These are phyloP conservation scores for Stemphylium lycopersici DNA, from an alignment of 2,329 filamentous ascomycete genomes.

Conservation along the genomic window DNA sequence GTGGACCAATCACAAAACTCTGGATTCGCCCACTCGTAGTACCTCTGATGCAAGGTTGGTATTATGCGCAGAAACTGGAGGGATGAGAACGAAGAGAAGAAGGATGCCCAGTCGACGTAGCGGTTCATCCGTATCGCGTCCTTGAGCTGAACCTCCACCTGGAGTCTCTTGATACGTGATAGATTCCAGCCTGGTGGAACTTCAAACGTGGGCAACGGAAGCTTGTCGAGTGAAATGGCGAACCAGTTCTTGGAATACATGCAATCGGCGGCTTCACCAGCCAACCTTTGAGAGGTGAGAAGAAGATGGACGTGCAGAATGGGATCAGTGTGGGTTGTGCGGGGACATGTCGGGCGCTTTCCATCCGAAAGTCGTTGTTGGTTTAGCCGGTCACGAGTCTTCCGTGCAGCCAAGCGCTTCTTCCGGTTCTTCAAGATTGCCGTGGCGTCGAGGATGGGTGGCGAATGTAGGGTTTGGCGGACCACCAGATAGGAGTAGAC, in stretches of 20 bases:
- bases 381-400: constrained; percentile 32
- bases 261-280: constrained; percentile 33
- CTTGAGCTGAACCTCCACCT: constrained; percentile 38
- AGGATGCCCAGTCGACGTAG: constrained; percentile 38
- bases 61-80: constrained; percentile 33
- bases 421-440: constrained; percentile 33
- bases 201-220: constrained; percentile 28
- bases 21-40: constrained; percentile 37
- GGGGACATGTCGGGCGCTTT: constrained; percentile 24
- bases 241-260: constrained; percentile 41
- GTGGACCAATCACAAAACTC: constrained; percentile 31
- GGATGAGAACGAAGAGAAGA: constrained; percentile 30
- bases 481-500: constrained; percentile 38
- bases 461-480: constrained; percentile 12
- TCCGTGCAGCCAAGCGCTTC: constrained; percentile 28
- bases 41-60: constrained; percentile 34
- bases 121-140: constrained; percentile 41
- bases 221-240: constrained; percentile 34
- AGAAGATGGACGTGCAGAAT: constrained; percentile 31
- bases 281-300: constrained; percentile 26
- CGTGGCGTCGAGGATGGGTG: constrained; percentile 32
- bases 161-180: constrained; percentile 29
- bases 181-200: constrained; percentile 35
- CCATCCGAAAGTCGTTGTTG: constrained; percentile 29
- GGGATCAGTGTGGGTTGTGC: constrained; percentile 20